Base-by-base conservation (phyloP, 2,329 filamentous ascomycete genomes). In the Epichloe sylvatica region DNA sequence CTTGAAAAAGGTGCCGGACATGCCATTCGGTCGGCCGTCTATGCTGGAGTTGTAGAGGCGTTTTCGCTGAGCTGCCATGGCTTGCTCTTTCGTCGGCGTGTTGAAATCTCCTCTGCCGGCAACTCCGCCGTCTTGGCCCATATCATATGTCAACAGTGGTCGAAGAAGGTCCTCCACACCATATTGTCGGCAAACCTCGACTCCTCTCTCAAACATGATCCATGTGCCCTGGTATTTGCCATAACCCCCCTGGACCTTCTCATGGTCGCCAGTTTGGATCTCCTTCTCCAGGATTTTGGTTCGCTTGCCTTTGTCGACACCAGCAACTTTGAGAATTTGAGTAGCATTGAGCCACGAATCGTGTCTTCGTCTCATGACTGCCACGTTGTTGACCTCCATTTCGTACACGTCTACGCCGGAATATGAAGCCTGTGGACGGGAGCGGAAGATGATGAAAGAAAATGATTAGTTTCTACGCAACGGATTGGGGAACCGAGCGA, bases 171-270 rank as follows among this genome's bases (percentile, higher is more conserved):
- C 86, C 64, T 91, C 85, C 34, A 92, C 86, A 11, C 77, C 80
- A 57, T 84, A 84, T 56, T 83, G 79, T 40, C 85, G 81, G 66
- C 92, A 97, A 59, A 98, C 91, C 62, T 96, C 88, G 43, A 94
- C 77, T 1, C 91, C 92, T 53, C 91, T 81, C 46, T 91, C 85
- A 62, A 94, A 97, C 61, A 85, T 87, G 62, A 98, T 94, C 92
- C 92, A 98, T 2, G 92, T 98, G 49, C 92, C 92, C 71, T 98
- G 92, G 62, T 98, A 98, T 71, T 97, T 97, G 56, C 92, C 92
- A 62, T 98, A 98, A 5, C 92, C 92, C 92, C 92, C 92, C 65
- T 98, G 92, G 3, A 98, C 91, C 68, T 98, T 98, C 66, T 98
- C 92, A 66, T 98, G 91, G 62, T 95, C 87, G 60, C 92, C 92